Evolutionary conservation across 129 eudicot genomes (phyloP).

Genomic region (Flaveria trinervia): DNA sequence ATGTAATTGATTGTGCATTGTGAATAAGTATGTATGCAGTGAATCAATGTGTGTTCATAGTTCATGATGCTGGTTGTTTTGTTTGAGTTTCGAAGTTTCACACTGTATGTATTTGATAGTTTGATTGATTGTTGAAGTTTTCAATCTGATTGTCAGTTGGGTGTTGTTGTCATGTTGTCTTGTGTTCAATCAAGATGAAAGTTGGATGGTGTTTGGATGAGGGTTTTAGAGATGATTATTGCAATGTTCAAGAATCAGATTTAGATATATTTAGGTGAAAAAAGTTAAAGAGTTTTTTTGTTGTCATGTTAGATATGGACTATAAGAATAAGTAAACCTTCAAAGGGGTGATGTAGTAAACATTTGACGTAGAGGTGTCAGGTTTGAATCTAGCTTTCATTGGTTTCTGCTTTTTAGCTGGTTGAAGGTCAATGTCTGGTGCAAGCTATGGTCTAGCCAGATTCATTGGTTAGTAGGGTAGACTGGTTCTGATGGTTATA

Average conservation of each 20-base stretch:
- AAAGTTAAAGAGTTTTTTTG: not conserved
- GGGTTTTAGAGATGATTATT: not conserved
- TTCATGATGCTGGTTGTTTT: not conserved
- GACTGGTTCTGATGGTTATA: no score
- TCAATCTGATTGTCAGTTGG: no score
- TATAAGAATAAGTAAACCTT: not conserved
- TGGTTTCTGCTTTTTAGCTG: not conserved
- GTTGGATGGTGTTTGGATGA: no score
- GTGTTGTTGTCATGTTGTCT: no score
- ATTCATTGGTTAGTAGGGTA: not conserved
- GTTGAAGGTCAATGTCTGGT: not conserved
- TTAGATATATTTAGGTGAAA: not conserved
- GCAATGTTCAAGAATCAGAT: not conserved
- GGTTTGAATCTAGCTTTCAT: not conserved
- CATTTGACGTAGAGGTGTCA: not conserved
- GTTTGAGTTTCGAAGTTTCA: no score
- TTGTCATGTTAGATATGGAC: not conserved
- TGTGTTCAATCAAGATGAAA: no score
- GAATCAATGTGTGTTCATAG: not conserved
- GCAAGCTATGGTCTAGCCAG: not conserved
- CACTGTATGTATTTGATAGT: no score
- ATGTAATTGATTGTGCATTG: slow-evolving; percentile 13
- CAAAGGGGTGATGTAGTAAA: not conserved
- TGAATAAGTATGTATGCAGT: not conserved
- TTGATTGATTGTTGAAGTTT: no score